phyloP scores from a whole-genome alignment of 2,329 filamentous ascomycete species.

The Xylaria sp. region DNA sequence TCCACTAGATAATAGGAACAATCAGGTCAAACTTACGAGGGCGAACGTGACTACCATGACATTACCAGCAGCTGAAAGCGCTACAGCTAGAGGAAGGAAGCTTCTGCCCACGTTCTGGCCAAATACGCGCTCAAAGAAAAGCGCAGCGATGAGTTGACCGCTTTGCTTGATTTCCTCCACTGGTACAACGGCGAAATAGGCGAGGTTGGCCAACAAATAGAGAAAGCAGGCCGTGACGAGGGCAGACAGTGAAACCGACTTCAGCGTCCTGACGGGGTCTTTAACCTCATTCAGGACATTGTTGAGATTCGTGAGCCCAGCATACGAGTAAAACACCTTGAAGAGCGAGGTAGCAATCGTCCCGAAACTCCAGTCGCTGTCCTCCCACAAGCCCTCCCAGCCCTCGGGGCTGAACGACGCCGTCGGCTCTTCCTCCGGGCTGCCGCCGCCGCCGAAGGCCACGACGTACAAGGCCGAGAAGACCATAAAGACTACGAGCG shows the following conservation, averaged over 20 bases:
- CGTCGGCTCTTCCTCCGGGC: slow-evolving; percentile 34
- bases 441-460: slow-evolving; percentile 53
- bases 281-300: slow-evolving; percentile 79
- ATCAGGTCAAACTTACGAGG: slow-evolving; percentile 58
- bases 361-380: slow-evolving; percentile 76
- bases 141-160: slow-evolving; percentile 73
- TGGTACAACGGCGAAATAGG: slow-evolving; percentile 72
- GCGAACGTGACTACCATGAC: slow-evolving; percentile 79
- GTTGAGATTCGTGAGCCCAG: slow-evolving; percentile 73
- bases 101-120: slow-evolving; percentile 66
- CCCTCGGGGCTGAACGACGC: slow-evolving; percentile 30
- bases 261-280: slow-evolving; percentile 73
- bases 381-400: slow-evolving; percentile 70
- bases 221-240: slow-evolving; percentile 70
- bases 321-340: slow-evolving; percentile 76
- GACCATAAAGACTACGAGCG: slow-evolving; percentile 69
- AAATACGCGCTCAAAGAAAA: slow-evolving; percentile 75
- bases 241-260: slow-evolving; percentile 69
- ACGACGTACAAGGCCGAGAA: slow-evolving; percentile 70
- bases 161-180: slow-evolving; percentile 73
- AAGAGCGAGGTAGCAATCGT: slow-evolving; percentile 74
- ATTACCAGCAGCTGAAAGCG: slow-evolving; percentile 75
- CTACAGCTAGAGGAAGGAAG: slow-evolving; percentile 72
- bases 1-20: not conserved
- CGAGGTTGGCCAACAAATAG: slow-evolving; percentile 74